Base-by-base conservation (phyloP, 2,329 filamentous ascomycete species). In the Colletotrichum filicis region DNA sequence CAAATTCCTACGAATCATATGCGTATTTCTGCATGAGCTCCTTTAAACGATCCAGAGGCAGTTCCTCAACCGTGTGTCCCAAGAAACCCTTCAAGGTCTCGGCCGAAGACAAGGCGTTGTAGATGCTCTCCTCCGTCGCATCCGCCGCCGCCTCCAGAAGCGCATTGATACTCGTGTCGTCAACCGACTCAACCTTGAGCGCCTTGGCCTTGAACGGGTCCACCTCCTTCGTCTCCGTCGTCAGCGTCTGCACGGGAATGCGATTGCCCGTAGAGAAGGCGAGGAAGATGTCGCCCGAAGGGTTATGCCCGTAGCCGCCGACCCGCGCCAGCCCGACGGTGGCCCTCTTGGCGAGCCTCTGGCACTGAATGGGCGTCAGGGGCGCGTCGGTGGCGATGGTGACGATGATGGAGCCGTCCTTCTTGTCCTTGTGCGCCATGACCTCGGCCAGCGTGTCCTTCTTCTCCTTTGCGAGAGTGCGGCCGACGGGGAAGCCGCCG, bases 251-350 rank as follows among this genome's bases (percentile, higher is more conserved):
- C 49, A 87, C 83, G 2, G 83, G 81, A 1, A 90, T 81, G 56
- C 84, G 82, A 71, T 88, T 90, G 6, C 84, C 91, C 0, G 91
- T 93, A 8, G 90, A 92, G 72, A 93, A 89, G 4, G 91, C 91
- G 2, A 93, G 82, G 78, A 93, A 92, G 71, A 93, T 89, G 73
- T 93, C 91, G 0, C 91, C 92, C 0, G 90, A 92, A 12, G 85
- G 85, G 74, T 92, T 92, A 56, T 86, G 84, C 0, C 90, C 91
- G 72, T 89, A 89, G 2, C 90, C 89, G 2, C 91, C 91, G 0
- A 92, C 90, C 69, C 87, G 85, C 5, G 87, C 83, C 1, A 93
- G 79, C 0, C 92, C 91, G 1, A 92, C 87, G 0, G 90, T 91
- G 1, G 90, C 90, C 46, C 90, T 87, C 72, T 89, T 88, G 1